Evolutionary conservation across 768 basidiomycete species (phyloP).

Genomic region (Suillus spraguei): DNA sequence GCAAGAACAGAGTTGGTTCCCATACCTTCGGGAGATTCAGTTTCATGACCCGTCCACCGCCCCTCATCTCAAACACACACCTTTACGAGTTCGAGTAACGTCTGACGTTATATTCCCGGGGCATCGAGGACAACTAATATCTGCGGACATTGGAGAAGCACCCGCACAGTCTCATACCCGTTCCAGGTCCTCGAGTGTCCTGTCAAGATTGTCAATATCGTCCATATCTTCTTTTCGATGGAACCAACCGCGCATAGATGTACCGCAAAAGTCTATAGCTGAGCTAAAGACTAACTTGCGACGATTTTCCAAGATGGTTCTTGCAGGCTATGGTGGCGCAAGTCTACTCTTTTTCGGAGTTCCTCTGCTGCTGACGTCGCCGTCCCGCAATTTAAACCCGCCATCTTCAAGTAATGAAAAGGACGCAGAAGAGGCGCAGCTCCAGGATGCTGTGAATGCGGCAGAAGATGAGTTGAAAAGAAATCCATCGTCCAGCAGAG

Average conservation of each 20-base stretch:
- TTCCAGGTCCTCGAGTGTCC: constrained; percentile 32
- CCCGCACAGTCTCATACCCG: constrained; percentile 33
- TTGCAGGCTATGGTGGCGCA: constrained; percentile 85
- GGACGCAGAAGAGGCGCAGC: constrained; percentile 58
- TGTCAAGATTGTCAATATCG: constrained; percentile 27
- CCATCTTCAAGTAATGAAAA: constrained; percentile 42
- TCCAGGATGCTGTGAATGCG: constrained; percentile 68
- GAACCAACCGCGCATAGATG: constrained; percentile 27
- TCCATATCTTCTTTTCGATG: constrained; percentile 29
- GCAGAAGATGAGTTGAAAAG: constrained; percentile 65
- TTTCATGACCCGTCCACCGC: constrained; percentile 49
- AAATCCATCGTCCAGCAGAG: constrained; percentile 32
- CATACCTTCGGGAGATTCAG: constrained; percentile 65
- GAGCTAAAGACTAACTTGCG: constrained; percentile 74
- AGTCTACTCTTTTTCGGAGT: constrained; percentile 82
- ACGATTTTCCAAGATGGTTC: constrained; percentile 78
- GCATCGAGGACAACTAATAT: constrained; percentile 70
- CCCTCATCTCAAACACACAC: constrained; percentile 33
- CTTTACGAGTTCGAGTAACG: constrained; percentile 70
- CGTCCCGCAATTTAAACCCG: constrained; percentile 25
- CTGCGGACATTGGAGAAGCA: constrained; percentile 78
- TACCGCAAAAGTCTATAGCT: constrained; percentile 35
- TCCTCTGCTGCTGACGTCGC: constrained; percentile 34
- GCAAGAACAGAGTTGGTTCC: constrained; percentile 74
- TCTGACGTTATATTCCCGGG: constrained; percentile 72